Conservation (phyloP, 768 basidiomycete genomes). For the Cystofilobasidium bisporidii region DNA sequence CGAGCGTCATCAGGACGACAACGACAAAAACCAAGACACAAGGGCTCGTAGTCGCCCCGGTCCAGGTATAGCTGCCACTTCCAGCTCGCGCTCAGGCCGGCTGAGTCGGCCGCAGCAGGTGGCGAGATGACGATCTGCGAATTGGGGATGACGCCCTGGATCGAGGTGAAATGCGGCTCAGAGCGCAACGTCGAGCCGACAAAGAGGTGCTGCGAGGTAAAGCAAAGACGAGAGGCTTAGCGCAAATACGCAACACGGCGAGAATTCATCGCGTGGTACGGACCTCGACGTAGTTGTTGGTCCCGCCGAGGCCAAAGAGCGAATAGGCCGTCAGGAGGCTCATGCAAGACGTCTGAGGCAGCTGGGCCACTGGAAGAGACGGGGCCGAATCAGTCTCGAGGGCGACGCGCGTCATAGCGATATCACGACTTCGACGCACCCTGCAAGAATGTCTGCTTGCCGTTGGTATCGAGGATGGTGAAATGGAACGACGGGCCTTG, state of each 20-base stretch:
- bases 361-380: slow-evolving; percentile 61
- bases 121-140: slow-evolving; percentile 93
- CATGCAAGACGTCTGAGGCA: slow-evolving; percentile 87
- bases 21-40: slow-evolving; percentile 89
- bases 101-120: slow-evolving; percentile 42
- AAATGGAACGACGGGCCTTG: slow-evolving; percentile 95
- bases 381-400: neutral
- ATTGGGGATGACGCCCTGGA: slow-evolving; percentile 97
- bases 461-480: slow-evolving; percentile 84
- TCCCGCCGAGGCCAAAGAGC: slow-evolving; percentile 91
- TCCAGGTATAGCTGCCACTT: slow-evolving; percentile 77
- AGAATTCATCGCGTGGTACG: too few species aligned
- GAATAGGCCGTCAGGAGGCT: slow-evolving; percentile 83
- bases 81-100: slow-evolving; percentile 54
- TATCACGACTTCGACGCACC: slow-evolving; percentile 43
- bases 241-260: too few species aligned
- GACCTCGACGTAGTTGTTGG: slow-evolving; percentile 93
- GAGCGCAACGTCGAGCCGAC: slow-evolving; percentile 78
- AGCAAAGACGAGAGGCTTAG: too few species aligned
- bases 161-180: slow-evolving; percentile 66
- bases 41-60: slow-evolving; percentile 95
- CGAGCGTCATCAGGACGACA: slow-evolving; percentile 48
- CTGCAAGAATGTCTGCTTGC: slow-evolving; percentile 80
- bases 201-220: slow-evolving; percentile 81
- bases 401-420: neutral